Evolutionary conservation across 78 protist species (phyloP).

Genomic region (Planoprotostelium fungivorum): DNA sequence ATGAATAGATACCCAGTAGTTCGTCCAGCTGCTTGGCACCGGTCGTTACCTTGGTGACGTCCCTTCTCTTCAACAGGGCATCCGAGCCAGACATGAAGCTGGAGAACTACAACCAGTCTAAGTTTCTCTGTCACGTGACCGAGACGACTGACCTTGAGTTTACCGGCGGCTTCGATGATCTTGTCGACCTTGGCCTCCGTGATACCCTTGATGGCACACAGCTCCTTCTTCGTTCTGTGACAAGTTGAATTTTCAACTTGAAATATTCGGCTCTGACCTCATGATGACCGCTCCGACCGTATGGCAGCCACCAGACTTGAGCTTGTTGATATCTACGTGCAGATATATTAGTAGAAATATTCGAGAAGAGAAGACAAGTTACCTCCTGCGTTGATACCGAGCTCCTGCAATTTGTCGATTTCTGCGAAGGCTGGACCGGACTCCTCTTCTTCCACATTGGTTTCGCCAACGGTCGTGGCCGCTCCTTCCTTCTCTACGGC

Average conservation of each 20-base stretch:
- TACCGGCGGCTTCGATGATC: constrained; percentile 49
- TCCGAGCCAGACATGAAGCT: constrained; percentile 33
- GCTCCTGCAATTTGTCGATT: constrained; percentile 44
- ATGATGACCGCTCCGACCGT: constrained; percentile 4
- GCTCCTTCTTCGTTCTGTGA: constrained; percentile 38
- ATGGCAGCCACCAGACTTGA: constrained; percentile 53
- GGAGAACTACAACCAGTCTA: neutral
- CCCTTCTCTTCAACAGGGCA: neutral
- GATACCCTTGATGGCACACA: constrained; percentile 51
- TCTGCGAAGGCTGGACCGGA: neutral
- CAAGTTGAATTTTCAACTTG: constrained; percentile 16
- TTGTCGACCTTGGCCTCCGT: constrained; percentile 75
- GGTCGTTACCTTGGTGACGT: constrained; percentile 6
- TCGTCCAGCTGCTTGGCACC: constrained; percentile 68
- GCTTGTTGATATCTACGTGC: constrained; percentile 45
- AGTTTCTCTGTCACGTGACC: neutral
- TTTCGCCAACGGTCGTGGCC: neutral
- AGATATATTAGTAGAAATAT: neutral
- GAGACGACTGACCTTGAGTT: neutral
- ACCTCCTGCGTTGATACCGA: constrained; percentile 56
- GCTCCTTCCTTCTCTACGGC: neutral
- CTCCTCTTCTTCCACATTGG: neutral
- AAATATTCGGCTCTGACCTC: neutral
- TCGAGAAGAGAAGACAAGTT: neutral
- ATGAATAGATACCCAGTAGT: constrained; percentile 29